Evolutionary conservation across 2,329 filamentous ascomycete genomes (phyloP).

Genomic region (Phaeophleospora eucalypticola): DNA sequence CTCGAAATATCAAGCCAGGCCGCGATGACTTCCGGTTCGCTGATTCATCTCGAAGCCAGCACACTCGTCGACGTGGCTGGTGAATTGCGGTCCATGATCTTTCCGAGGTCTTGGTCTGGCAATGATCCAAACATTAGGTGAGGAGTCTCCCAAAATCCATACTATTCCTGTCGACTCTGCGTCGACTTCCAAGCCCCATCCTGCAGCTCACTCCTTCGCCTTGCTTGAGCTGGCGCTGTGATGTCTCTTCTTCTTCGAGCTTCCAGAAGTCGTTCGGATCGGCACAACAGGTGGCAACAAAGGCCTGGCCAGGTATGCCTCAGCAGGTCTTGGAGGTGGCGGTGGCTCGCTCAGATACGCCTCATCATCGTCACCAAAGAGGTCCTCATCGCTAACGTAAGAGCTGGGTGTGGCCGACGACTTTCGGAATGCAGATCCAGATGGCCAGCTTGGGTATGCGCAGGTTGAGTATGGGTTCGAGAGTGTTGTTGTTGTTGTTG

Average conservation of each 20-base stretch:
- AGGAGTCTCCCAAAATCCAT: neutral
- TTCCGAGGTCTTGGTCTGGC: no score
- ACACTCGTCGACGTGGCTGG: neutral
- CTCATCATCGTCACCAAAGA: conserved; percentile 34
- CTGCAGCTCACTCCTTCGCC: conserved; percentile 17
- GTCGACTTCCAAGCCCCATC: neutral
- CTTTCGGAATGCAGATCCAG: conserved; percentile 13
- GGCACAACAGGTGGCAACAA: conserved; percentile 28
- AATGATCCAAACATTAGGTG: no score
- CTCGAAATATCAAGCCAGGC: neutral
- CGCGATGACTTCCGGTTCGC: neutral
- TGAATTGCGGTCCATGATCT: no score
- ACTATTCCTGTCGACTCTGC: neutral
- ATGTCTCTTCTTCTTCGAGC: conserved; percentile 20
- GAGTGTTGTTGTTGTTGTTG: conserved; percentile 7
- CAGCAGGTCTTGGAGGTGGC: conserved; percentile 32
- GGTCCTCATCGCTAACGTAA: conserved; percentile 37
- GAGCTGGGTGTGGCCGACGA: conserved; percentile 26
- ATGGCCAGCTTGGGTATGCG: conserved; percentile 16
- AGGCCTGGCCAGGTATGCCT: conserved; percentile 31
- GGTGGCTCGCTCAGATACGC: conserved; percentile 32
- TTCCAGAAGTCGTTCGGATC: conserved; percentile 16
- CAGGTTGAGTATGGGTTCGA: conserved; percentile 20
- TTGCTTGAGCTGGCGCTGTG: conserved; percentile 13
- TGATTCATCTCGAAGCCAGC: neutral